Conservation (phyloP, 1,284 basidiomycete genomes). For the Moniliella sp. region DNA sequence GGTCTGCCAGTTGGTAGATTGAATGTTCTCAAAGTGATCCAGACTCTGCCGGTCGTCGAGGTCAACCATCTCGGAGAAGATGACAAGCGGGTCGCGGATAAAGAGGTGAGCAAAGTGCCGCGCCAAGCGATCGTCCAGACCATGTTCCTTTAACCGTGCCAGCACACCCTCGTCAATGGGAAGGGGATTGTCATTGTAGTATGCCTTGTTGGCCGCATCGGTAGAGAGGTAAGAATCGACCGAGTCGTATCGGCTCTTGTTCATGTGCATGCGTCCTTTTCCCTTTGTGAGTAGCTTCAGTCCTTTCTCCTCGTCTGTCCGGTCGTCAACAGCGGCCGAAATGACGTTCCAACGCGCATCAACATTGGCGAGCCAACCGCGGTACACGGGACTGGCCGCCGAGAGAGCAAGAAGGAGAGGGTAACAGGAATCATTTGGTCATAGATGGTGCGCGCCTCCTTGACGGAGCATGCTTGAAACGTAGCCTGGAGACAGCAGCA, state of each 20-base stretch:
- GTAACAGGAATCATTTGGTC: conserved; percentile 75
- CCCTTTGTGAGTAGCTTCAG: conserved; percentile 38
- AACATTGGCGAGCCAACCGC: conserved; percentile 81
- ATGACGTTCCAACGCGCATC: conserved; percentile 98
- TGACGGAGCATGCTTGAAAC: conserved; percentile 82
- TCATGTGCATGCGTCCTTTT: conserved; percentile 59
- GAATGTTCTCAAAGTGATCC: conserved; percentile 97
- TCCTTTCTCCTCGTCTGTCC: conserved; percentile 80
- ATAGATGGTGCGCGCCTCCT: conserved; percentile 74
- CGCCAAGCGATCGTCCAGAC: conserved; percentile 60
- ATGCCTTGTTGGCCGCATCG: conserved; percentile 61
- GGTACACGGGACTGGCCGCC: conserved; percentile 77
- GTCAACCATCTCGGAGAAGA: conserved; percentile 79
- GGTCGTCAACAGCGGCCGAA: conserved; percentile 83
- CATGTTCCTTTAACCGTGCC: conserved; percentile 9
- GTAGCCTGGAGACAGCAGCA: conserved; percentile 94
- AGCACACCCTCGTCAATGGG: conserved; percentile 59
- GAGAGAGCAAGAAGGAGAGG: conserved; percentile 89
- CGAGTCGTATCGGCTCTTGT: conserved; percentile 89
- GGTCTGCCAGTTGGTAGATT: conserved; percentile 99
- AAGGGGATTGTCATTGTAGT: conserved; percentile 71
- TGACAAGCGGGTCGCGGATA: conserved; percentile 85
- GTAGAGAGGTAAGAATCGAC: conserved; percentile 82
- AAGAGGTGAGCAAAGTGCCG: conserved; percentile 86
- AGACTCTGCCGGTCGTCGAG: conserved; percentile 68